phyloP scores from a whole-genome alignment of 306 rosid species.

The Rosa chinensis region DNA sequence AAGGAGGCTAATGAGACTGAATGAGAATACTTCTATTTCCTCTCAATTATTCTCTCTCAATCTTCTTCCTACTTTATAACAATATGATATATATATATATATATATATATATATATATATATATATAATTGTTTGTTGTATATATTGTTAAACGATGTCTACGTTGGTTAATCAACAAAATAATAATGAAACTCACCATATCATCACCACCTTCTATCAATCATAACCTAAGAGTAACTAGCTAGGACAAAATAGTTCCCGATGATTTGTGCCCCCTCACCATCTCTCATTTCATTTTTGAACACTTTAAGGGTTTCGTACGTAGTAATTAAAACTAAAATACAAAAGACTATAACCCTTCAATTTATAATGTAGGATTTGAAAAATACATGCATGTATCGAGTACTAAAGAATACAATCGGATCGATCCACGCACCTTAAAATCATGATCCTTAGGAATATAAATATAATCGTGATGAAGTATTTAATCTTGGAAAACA shows the following conservation, averaged over 20 bases:
- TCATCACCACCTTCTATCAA: not conserved
- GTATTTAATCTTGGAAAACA: not conserved
- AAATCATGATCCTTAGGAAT: not conserved
- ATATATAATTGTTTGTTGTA: too few relatives aligned
- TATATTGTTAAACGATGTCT: not conserved
- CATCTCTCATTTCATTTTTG: not conserved
- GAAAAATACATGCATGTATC: not conserved
- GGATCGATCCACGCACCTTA: not conserved
- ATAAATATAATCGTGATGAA: not conserved
- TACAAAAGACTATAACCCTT: not conserved
- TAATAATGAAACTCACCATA: conserved; percentile 4
- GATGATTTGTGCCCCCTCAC: not conserved
- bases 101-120: too few relatives aligned
- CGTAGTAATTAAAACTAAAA: not conserved
- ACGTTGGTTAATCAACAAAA: not conserved
- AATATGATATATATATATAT: too few relatives aligned
- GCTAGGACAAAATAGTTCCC: not conserved
- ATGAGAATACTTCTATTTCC: too few relatives aligned
- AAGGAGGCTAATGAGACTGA: too few relatives aligned
- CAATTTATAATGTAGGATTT: not conserved
- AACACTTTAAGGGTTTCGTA: not conserved
- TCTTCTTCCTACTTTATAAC: too few relatives aligned
- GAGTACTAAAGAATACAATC: not conserved
- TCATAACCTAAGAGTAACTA: conserved; percentile 5
- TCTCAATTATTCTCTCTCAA: too few relatives aligned